Conservation (phyloP, 192 early-diverging fungal species). For the Mortierella claussenii region DNA sequence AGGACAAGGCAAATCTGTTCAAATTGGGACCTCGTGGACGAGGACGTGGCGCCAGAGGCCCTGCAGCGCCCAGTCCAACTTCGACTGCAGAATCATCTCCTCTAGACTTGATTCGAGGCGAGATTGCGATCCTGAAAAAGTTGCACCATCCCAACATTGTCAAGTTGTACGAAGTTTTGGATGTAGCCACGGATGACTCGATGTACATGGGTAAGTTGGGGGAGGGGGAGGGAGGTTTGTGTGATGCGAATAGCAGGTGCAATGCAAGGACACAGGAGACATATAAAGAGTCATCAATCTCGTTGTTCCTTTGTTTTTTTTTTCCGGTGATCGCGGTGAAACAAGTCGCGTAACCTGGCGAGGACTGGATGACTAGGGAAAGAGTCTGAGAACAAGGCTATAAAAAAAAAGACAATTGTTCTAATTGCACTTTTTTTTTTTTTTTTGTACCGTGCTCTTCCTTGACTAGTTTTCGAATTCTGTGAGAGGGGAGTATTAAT, state of each 20-base stretch:
- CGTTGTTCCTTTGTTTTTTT: background rate
- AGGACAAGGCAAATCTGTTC: slow-evolving; percentile 65
- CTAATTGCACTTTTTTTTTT: no score
- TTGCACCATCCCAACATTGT: slow-evolving; percentile 92
- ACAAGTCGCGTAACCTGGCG: no score
- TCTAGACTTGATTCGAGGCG: slow-evolving; percentile 85
- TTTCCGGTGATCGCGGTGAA: background rate
- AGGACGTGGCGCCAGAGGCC: no score
- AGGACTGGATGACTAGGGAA: no score
- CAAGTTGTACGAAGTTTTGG: slow-evolving; percentile 91
- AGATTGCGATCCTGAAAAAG: slow-evolving; percentile 97
- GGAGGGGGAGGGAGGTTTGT: no score
- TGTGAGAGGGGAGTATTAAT: slow-evolving; percentile 88
- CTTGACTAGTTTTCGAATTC: slow-evolving; percentile 84
- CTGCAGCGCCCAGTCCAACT: slow-evolving; percentile 11
- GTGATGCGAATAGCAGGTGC: no score
- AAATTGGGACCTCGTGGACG: slow-evolving; percentile 60
- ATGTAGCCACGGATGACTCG: slow-evolving; percentile 87
- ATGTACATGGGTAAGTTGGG: slow-evolving; percentile 71
- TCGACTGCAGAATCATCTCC: slow-evolving; percentile 64
- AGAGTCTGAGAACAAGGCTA: background rate
- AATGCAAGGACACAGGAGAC: background rate
- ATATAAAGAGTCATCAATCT: background rate
- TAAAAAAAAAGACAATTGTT: background rate
- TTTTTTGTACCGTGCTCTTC: background rate